Evolutionary conservation across 257 asterid species (phyloP).

Genomic region (Penstemon newberryi): DNA sequence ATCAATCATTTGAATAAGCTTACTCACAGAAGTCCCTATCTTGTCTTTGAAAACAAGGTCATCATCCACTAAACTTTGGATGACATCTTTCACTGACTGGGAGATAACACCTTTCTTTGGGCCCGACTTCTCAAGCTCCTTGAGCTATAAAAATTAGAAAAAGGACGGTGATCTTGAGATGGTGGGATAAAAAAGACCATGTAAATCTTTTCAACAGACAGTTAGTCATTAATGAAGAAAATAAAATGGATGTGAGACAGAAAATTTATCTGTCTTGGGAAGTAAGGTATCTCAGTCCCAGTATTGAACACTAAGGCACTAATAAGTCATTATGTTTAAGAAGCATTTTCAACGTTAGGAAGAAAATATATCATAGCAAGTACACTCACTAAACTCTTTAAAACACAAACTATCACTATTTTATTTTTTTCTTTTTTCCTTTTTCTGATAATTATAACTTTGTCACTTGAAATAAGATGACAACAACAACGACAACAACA

Average conservation of each 20-base stretch:
- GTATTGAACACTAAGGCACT: conserved; percentile 7
- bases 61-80: conserved; percentile 88
- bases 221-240: background rate
- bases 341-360: conserved; percentile 12
- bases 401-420: too few species aligned
- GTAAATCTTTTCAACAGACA: conserved; percentile 15
- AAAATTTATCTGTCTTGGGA: conserved; percentile 6
- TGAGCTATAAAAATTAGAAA: conserved; percentile 53
- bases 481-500: too few species aligned
- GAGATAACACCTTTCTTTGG: conserved; percentile 92
- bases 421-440: too few species aligned
- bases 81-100: conserved; percentile 95
- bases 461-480: too few species aligned
- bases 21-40: conserved; percentile 96
- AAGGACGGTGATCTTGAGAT: conserved; percentile 11
- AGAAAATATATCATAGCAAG: background rate
- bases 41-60: conserved; percentile 96
- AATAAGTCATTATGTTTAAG: background rate
- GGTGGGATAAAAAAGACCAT: background rate
- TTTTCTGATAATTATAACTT: too few species aligned
- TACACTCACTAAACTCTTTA: background rate
- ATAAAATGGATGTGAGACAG: background rate
- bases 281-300: background rate
- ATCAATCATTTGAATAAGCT: conserved; percentile 25
- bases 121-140: conserved; percentile 91